Base-by-base conservation (phyloP, 2,329 filamentous ascomycete genomes). In the Cladosporium sp. region DNA sequence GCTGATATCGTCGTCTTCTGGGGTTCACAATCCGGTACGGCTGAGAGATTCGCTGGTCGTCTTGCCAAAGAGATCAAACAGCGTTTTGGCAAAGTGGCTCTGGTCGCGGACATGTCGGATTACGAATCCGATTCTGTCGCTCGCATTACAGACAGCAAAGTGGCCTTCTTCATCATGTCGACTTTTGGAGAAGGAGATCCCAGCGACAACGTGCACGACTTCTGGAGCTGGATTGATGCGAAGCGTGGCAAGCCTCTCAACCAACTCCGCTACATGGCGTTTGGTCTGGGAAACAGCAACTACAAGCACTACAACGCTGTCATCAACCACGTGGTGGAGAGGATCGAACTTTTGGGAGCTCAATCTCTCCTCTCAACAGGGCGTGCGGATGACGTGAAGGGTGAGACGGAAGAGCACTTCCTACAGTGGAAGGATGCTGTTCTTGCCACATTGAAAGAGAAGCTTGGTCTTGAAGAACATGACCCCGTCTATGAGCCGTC, bases 131-230 rank as follows among this genome's bases (percentile, higher is more conserved):
- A 53, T 3, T 52, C 51, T 3, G 51, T 59, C 15, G 45, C 52
- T 3, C 36, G 45, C 9, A 47, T 58, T 9, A 52, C 58, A 1
- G 24, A 52, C 5, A 41, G 40, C 9, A 60, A 60, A 39, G 18
- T 62, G n/a, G 56, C 56, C 4, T 43, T 64, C n/a, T 60, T 64
- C 51, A 48, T 63, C n/a, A 52, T 60, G 6, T 64, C 61, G 13
- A 64, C 61, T 1, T 65, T 60, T 30, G 62, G 62, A 15, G 62
- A 65, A 27, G 62, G 61, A 1, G 61, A 64, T 24, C 62, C 61
- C 11, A 60, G 57, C 75, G n/a, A 79, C 70, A 42, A 78, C 68
- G 36, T 80, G 59, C 76, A 80, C 76, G 51, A 70, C 68, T 48
- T 59, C 2, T 62, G 80, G 53, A 55, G 22, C 39, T 47, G 44